phyloP scores from a whole-genome alignment of 208 protist species.

The Trypanosoma rangeli region DNA sequence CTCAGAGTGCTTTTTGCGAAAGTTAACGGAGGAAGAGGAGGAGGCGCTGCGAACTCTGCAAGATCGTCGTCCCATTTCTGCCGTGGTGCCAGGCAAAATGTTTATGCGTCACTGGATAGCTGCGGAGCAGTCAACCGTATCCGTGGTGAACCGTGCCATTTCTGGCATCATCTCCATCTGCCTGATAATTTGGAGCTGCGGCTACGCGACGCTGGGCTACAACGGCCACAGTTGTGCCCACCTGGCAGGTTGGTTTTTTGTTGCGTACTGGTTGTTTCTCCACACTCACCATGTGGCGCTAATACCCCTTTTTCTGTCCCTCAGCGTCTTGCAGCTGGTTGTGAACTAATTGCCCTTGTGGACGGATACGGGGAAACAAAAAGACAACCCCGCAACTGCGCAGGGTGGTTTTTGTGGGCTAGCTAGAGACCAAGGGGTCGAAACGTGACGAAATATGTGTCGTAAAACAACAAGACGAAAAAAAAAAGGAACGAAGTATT shows the following conservation, averaged over 20 bases:
- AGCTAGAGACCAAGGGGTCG: neutral
- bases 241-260: slow-evolving; percentile 75
- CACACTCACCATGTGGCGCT: slow-evolving; percentile 81
- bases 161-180: slow-evolving; percentile 82
- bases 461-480: neutral
- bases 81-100: slow-evolving; percentile 86
- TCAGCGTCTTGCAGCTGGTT: slow-evolving; percentile 61
- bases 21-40: slow-evolving; percentile 55
- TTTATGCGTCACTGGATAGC: slow-evolving; percentile 93
- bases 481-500: neutral
- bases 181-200: slow-evolving; percentile 78
- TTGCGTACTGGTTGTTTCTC: slow-evolving; percentile 84
- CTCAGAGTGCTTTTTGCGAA: slow-evolving; percentile 51
- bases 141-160: slow-evolving; percentile 85
- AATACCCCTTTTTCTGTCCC: slow-evolving; percentile 35
- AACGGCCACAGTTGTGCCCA: slow-evolving; percentile 84
- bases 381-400: neutral
- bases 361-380: neutral
- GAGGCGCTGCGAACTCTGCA: slow-evolving; percentile 42
- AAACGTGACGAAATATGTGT: neutral
- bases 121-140: slow-evolving; percentile 86
- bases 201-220: slow-evolving; percentile 86
- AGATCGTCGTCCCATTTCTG: slow-evolving; percentile 72
- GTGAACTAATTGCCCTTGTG: slow-evolving; percentile 45
- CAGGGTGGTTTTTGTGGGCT: neutral